Percentiles rank a stretch among this genome's conserved stretches.
These are phyloP conservation scores for Cymbopogon flexuosus DNA, from an alignment of 202 grass and related monocot genomes.

Conservation along the genomic window DNA sequence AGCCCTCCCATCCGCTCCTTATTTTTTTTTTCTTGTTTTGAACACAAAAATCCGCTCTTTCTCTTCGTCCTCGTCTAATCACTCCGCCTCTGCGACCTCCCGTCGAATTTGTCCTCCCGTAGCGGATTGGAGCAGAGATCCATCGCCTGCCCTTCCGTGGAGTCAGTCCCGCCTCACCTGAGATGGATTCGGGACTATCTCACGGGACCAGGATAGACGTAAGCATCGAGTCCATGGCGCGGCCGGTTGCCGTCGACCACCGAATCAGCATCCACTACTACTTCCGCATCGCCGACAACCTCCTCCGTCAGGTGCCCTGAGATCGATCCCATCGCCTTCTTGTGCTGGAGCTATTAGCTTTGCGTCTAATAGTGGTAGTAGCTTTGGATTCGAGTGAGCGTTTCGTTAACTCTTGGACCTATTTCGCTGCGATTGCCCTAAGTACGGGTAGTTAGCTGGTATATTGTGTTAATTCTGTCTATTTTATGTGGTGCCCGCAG, in stretches of 20 bases:
- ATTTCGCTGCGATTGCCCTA: not conserved
- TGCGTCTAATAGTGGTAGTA: not conserved
- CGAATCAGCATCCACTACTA: constrained; percentile 79
- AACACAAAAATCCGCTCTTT: too few relatives aligned
- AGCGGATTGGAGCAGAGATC: not conserved
- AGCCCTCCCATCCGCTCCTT: too few relatives aligned
- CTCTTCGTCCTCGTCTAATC: too few relatives aligned
- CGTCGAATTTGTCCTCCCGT: too few relatives aligned
- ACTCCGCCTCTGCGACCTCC: too few relatives aligned
- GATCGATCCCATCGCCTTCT: not conserved
- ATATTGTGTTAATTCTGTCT: constrained; percentile 8
- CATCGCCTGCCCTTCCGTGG: not conserved
- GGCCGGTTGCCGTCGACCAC: constrained; percentile 64
- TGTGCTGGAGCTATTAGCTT: not conserved
- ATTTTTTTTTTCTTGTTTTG: too few relatives aligned
- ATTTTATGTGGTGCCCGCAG: constrained; percentile 41
- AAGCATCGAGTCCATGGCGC: constrained; percentile 54
- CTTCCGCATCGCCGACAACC: constrained; percentile 84
- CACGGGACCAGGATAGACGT: constrained; percentile 31
- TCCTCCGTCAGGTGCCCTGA: constrained; percentile 72
- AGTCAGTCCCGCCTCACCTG: constrained; percentile 4
- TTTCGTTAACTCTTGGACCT: not conserved
- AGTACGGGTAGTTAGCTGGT: not conserved
- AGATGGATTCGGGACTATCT: constrained; percentile 24
- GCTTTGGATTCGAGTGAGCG: not conserved